Evolutionary conservation across 1,139 yeast species (phyloP).

Genomic region (Hyphopichia wangnamkhiaoensis): DNA sequence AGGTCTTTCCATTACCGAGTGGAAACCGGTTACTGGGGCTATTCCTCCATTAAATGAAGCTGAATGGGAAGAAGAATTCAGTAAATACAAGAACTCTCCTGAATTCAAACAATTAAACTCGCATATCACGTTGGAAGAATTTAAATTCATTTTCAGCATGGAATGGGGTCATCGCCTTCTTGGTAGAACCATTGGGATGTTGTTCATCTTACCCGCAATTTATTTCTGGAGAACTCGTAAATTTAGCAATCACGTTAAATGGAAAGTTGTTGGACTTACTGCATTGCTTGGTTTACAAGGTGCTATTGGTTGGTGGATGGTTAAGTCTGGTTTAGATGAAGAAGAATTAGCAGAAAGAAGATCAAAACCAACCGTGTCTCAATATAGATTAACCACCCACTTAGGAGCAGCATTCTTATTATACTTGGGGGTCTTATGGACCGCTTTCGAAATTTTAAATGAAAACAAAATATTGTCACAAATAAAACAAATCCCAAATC

Average conservation of each 20-base stretch:
- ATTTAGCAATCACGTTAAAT: slow-evolving; percentile 70
- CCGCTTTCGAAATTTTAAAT: slow-evolving; percentile 80
- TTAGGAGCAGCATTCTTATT: slow-evolving; percentile 89
- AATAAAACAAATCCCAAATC: slow-evolving; percentile 49
- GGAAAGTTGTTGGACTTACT: slow-evolving; percentile 69
- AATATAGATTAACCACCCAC: slow-evolving; percentile 91
- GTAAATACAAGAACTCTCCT: slow-evolving; percentile 80
- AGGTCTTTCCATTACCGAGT: slow-evolving; percentile 94
- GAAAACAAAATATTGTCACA: slow-evolving; percentile 61
- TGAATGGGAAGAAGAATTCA: slow-evolving; percentile 87
- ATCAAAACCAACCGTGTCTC: slow-evolving; percentile 94
- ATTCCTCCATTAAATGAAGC: slow-evolving; percentile 78
- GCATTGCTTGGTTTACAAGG: slow-evolving; percentile 89
- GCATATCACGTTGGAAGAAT: slow-evolving; percentile 88
- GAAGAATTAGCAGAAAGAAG: slow-evolving; percentile 75
- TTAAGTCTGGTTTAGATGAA: slow-evolving; percentile 88
- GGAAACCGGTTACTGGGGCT: slow-evolving; percentile 97
- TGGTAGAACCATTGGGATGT: slow-evolving; percentile 87
- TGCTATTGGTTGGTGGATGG: slow-evolving; percentile 99
- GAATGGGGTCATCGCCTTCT: slow-evolving; percentile 96
- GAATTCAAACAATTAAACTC: slow-evolving; percentile 89
- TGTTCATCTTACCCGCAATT: slow-evolving; percentile 80
- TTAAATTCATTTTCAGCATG: slow-evolving; percentile 93
- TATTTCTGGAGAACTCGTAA: slow-evolving; percentile 71
- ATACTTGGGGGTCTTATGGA: slow-evolving; percentile 86